A percentile compares a stretch with the other conserved stretches of the same genome.
Evolutionary conservation across 495 filamentous ascomycete species (phyloP).

Genomic region (Trichoderma reesei): DNA sequence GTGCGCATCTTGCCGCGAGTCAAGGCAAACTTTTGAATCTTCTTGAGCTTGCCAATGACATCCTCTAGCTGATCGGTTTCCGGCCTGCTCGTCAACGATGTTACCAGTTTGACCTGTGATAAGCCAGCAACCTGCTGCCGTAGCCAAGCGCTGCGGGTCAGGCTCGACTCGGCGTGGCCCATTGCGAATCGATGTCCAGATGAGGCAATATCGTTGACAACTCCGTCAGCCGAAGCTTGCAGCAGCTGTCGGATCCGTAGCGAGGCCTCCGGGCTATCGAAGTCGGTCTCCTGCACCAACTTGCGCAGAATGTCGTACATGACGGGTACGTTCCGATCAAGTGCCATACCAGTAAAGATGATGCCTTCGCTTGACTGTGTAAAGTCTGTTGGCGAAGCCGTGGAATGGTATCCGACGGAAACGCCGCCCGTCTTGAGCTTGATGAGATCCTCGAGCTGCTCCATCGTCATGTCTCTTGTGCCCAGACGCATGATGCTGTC

Average conservation of each 20-base stretch:
- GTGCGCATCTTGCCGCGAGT: slow-evolving; percentile 52
- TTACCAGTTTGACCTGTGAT: slow-evolving; percentile 80
- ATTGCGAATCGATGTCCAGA: slow-evolving; percentile 79
- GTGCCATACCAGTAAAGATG: slow-evolving; percentile 68
- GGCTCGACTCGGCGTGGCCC: slow-evolving; percentile 66
- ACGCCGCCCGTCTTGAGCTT: slow-evolving; percentile 95
- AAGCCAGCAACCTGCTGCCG: slow-evolving; percentile 77
- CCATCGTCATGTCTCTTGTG: slow-evolving; percentile 79
- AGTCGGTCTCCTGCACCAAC: slow-evolving; percentile 78
- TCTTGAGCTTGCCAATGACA: slow-evolving; percentile 73
- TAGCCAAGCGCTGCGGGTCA: slow-evolving; percentile 59
- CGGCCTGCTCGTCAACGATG: slow-evolving; percentile 42
- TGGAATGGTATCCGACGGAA: slow-evolving; percentile 64
- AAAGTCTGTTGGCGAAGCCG: slow-evolving; percentile 63
- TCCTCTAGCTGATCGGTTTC: slow-evolving; percentile 57
- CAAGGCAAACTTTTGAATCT: slow-evolving; percentile 73
- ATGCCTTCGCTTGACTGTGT: slow-evolving; percentile 67
- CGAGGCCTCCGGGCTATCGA: slow-evolving; percentile 70
- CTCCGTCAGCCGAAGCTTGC: slow-evolving; percentile 74
- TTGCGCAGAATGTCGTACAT: slow-evolving; percentile 84
- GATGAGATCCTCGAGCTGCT: slow-evolving; percentile 87
- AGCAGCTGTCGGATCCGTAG: slow-evolving; percentile 76
- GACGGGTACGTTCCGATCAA: slow-evolving; percentile 78
- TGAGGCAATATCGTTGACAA: slow-evolving; percentile 81
- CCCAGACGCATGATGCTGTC: slow-evolving; percentile 88